A percentile compares a stretch with the other conserved stretches of the same genome.
These are phyloP conservation scores for Paecilomyces dactylethromorphus DNA, from an alignment of 2,329 filamentous ascomycete genomes.

Conservation along the genomic window DNA sequence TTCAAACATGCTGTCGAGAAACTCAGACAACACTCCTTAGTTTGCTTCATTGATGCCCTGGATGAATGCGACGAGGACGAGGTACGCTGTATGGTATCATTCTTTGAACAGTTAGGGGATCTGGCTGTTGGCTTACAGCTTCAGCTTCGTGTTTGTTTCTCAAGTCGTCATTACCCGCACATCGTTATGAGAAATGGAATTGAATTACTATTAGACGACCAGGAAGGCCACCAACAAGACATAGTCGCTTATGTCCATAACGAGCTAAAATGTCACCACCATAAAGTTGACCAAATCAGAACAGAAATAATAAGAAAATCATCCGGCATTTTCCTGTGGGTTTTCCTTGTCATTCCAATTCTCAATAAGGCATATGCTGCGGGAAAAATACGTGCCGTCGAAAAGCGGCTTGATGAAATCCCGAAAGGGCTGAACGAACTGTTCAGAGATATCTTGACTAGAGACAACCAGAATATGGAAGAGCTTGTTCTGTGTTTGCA, in stretches of 20 bases:
- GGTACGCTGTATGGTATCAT: conserved; percentile 27
- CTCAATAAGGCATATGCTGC: conserved; percentile 33
- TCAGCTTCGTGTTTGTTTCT: conserved; percentile 26
- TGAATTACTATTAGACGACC: conserved; percentile 26
- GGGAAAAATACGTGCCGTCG: conserved; percentile 22
- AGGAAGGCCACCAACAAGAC: conserved; percentile 26
- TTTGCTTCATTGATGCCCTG: conserved; percentile 37
- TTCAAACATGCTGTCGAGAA: conserved; percentile 17
- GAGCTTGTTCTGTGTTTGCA: conserved; percentile 43
- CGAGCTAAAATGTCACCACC: conserved; percentile 19
- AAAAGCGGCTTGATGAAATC: conserved; percentile 30
- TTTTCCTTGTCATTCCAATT: conserved; percentile 37
- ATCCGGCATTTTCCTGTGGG: conserved; percentile 42
- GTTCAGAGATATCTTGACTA: conserved; percentile 46
- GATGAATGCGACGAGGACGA: conserved; percentile 36
- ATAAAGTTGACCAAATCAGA: conserved; percentile 18
- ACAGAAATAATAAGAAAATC: conserved; percentile 29
- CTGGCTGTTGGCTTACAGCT: conserved; percentile 3
- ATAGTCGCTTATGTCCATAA: conserved; percentile 26
- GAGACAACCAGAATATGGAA: conserved; percentile 39
- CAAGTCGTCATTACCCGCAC: conserved; percentile 38
- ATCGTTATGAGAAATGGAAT: conserved; percentile 24
- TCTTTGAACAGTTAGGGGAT: conserved; percentile 24
- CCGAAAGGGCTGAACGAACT: conserved; percentile 39
- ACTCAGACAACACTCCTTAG: conserved; percentile 18